A percentile compares a stretch with the other conserved stretches of the same genome.
phyloP scores from a whole-genome alignment of 2,329 filamentous ascomycete species.

The Fusarium setosum region DNA sequence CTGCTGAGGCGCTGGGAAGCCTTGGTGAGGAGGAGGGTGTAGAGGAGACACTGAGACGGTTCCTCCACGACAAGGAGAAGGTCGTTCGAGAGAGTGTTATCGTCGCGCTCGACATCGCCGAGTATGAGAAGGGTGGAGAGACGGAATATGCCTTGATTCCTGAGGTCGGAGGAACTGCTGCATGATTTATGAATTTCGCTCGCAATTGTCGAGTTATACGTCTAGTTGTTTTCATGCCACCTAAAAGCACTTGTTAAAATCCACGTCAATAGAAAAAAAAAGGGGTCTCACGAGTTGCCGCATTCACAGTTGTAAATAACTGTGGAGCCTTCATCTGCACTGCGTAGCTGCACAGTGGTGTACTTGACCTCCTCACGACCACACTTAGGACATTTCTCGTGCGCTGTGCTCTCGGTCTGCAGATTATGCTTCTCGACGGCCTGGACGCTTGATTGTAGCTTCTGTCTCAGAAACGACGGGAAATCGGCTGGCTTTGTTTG shows the following conservation, averaged over 20 bases:
- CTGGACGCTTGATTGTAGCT: conserved; percentile 85
- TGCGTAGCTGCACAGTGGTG: conserved; percentile 85
- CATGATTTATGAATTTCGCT: conserved; percentile 44
- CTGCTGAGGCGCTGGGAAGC: conserved; percentile 94
- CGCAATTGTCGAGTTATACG: conserved; percentile 23
- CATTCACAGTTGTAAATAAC: conserved; percentile 92
- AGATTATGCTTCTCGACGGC: conserved; percentile 82
- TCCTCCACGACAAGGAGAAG: conserved; percentile 89
- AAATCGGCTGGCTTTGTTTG: conserved; percentile 91
- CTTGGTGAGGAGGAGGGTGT: conserved; percentile 94
- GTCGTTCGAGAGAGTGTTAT: conserved; percentile 95
- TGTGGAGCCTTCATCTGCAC: conserved; percentile 95
- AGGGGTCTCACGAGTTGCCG: conserved; percentile 74
- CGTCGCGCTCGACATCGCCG: conserved; percentile 97
- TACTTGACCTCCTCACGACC: conserved; percentile 85
- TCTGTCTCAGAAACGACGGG: conserved; percentile 87
- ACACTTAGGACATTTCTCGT: conserved; percentile 82
- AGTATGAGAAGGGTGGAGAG: conserved; percentile 91
- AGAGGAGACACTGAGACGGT: conserved; percentile 83
- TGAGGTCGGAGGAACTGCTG: conserved; percentile 60
- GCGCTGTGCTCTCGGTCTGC: conserved; percentile 75
- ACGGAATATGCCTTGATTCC: conserved; percentile 93
- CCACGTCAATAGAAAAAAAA: conserved; percentile 24
- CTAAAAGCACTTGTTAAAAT: conserved; percentile 47
- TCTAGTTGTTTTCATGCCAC: conserved; percentile 71